Evolutionary conservation across 768 basidiomycete species (phyloP).

Genomic region (Amanita phalloides): DNA sequence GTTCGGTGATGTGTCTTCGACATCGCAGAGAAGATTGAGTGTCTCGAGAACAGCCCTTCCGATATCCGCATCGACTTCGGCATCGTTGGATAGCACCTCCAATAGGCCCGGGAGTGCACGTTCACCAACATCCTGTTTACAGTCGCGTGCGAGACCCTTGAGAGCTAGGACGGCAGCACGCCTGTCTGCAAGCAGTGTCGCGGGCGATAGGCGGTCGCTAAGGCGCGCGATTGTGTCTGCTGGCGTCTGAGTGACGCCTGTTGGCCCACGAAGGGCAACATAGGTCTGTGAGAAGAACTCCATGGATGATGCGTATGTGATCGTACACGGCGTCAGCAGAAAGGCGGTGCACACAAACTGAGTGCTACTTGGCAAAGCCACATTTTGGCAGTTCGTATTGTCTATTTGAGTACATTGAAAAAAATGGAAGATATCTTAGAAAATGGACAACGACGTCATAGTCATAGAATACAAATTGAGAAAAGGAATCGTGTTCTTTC

Average conservation of each 20-base stretch:
- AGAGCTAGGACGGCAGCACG: slow-evolving; percentile 88
- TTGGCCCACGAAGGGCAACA: slow-evolving; percentile 75
- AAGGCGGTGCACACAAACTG: too few relatives aligned
- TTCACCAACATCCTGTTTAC: slow-evolving; percentile 81
- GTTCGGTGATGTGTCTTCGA: slow-evolving; percentile 36
- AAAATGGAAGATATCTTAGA: too few relatives aligned
- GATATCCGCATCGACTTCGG: slow-evolving; percentile 84
- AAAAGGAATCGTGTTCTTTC: too few relatives aligned
- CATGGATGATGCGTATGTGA: slow-evolving; percentile 28
- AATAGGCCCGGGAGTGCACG: slow-evolving; percentile 69
- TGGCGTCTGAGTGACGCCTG: slow-evolving; percentile 75
- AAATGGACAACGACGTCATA: too few relatives aligned
- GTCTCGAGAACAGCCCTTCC: slow-evolving; percentile 92
- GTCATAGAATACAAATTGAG: too few relatives aligned
- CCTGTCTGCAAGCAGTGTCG: slow-evolving; percentile 81
- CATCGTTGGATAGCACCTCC: slow-evolving; percentile 77
- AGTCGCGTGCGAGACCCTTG: slow-evolving; percentile 87
- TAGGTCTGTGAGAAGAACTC: slow-evolving; percentile 83
- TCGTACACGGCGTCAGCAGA: not conserved
- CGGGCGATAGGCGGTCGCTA: slow-evolving; percentile 84
- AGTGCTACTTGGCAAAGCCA: too few relatives aligned
- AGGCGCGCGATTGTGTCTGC: slow-evolving; percentile 81
- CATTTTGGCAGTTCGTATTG: too few relatives aligned
- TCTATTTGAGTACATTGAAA: too few relatives aligned
- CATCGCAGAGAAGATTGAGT: slow-evolving; percentile 74